Base-by-base conservation (phyloP, 257 asterid species). In the Solanum appendiculatum region DNA sequence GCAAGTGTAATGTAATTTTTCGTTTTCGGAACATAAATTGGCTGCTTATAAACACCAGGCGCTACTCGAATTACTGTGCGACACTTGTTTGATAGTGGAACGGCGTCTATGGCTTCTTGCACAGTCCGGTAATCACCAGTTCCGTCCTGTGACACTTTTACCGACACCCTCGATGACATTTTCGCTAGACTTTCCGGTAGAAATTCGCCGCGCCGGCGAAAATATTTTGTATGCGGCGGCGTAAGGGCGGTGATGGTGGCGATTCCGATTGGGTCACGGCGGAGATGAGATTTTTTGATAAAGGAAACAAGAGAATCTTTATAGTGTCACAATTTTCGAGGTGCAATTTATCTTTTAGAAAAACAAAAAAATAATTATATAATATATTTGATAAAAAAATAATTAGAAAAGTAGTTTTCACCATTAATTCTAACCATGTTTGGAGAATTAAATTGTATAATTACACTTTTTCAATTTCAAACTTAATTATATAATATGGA, bases 91-190 rank as follows among this genome's bases (percentile, higher is more conserved):
- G 93, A 72, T 18, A 97, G 89, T 9, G 99, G 98, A 60, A 97
- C 96, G 15, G 93, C 91, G 90, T 95, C 99, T 29, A 97, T 91
- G 63, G 99, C 99, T n/a, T 97, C 99, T 93, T 97, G 99, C 84
- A 97, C 98, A 13, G 96, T 94, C 37, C 88, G 77, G 96, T 85
- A 93, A 72, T 94, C 93, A 86, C 92, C 96, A 85, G 88, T 51
- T 75, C 98, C 98, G 90, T 92, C 96, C 15, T 90, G 94, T 48
- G 98, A 93, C 64, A 97, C 99, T 36, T 96, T 92, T 84, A 93
- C 88, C 7, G 64, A 78, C 64, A 94, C 87, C 46, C 92, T 90
- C 21, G 78, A 42, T 33, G 91, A 80, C 86, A 85, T 85, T 68
- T 40, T 64, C 56, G 5, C 4, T 13, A 69, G 25, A 69, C 3